phyloP scores from a whole-genome alignment of 495 filamentous ascomycete genomes.

The Cercophora samala region DNA sequence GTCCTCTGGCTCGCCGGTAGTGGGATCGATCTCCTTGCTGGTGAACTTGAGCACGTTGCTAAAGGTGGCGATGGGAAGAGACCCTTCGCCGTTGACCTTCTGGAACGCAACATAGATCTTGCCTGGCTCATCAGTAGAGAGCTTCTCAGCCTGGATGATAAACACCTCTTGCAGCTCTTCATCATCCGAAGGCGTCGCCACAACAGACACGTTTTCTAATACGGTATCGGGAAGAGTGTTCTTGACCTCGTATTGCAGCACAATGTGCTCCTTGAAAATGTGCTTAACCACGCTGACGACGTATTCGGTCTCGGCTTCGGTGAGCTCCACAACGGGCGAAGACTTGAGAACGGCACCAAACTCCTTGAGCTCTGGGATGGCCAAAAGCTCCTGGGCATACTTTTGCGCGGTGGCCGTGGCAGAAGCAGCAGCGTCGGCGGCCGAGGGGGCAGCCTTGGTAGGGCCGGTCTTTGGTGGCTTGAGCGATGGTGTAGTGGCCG shows the following conservation, averaged over 20 bases:
- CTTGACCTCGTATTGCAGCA: constrained; percentile 96
- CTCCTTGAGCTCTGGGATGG: constrained; percentile 82
- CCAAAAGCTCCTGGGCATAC: constrained; percentile 79
- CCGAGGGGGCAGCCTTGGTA: constrained; percentile 66
- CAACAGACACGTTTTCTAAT: constrained; percentile 84
- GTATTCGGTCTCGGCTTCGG: constrained; percentile 96
- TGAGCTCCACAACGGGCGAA: constrained; percentile 79
- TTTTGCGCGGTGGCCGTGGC: constrained; percentile 78
- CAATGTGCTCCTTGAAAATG: constrained; percentile 93
- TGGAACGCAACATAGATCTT: constrained; percentile 95
- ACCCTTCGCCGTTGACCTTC: constrained; percentile 66
- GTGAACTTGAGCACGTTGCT: constrained; percentile 95
- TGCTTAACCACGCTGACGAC: constrained; percentile 93
- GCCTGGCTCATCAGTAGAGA: constrained; percentile 77
- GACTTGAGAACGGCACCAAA: constrained; percentile 91
- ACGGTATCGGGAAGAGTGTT: constrained; percentile 92
- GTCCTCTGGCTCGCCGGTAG: constrained; percentile 89
- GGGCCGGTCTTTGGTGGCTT: constrained; percentile 85
- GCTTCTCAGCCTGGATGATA: constrained; percentile 80
- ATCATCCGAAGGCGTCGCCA: constrained; percentile 78
- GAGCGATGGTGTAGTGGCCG: constrained; percentile 84
- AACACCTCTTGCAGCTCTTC: constrained; percentile 86
- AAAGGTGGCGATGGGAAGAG: constrained; percentile 73
- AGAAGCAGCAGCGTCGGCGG: constrained; percentile 67
- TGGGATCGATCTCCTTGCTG: constrained; percentile 94